Base-by-base conservation (phyloP, 192 early-diverging fungal genomes). In the Coemansia sp. region DNA sequence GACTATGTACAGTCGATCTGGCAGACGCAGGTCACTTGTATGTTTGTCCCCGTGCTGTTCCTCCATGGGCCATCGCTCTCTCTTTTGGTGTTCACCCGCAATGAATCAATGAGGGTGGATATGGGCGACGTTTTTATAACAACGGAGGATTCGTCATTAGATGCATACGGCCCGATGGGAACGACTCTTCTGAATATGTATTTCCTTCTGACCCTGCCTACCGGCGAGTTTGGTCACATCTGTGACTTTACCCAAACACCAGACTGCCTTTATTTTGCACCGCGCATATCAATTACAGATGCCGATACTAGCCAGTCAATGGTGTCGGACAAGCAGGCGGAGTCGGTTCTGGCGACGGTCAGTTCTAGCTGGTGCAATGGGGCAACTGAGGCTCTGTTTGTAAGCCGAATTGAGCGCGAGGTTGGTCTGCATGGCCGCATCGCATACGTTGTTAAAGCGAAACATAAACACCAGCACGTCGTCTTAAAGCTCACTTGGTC, bases 401-500 rank as follows among this genome's bases (percentile, higher is more conserved):
- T 11, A 4, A 14, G 22, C 11, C 36, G n/a, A 1, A 50, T 65
- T 24, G 1, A 49, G 24, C 30, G 48, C 4, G 22, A 30, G 20
- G 47, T 65, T 0, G 7, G 47, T 19, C 23, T 56, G 9, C 16
- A n/a, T 0, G 39, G 42, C 18, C 13, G 63, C 1, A 29, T 50
- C 3, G 46, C 55, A 0, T 42, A 65, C 4, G 3, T 65, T 0
- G 24, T 35, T 18, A 32, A 39, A 4, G 29, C n/a, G 24, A 5
- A 39, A 35, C 0, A 58, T 50, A 14, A 28, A 20, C 22, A 25
- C 22, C 14, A 14, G 11, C 1, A 23, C 1, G 63, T 32, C 3
- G 22, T 57, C 5, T 25, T 65, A 0, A 65, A 58, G 47, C 55
- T 65, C 4, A 50, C 55, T 14, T 65, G 63, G 63, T 28, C 48